These are phyloP conservation scores for Ganoderma lingzhi DNA, from an alignment of 1,284 basidiomycete genomes.

Conservation along the genomic window DNA sequence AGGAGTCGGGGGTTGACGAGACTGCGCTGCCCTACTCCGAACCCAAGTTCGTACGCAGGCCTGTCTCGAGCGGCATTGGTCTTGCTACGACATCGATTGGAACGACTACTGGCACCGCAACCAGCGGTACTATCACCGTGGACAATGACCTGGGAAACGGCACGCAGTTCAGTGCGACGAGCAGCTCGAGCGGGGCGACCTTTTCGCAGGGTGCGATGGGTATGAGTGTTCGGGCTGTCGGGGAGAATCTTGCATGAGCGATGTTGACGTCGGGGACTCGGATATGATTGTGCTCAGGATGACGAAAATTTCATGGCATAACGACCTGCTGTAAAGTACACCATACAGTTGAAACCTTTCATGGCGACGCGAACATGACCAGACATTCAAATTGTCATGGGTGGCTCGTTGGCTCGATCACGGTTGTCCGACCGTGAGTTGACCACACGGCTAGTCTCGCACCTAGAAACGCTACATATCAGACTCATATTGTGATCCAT, in stretches of 20 bases:
- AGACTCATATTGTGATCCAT: background rate
- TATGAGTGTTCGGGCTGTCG: background rate
- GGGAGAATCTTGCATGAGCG: background rate
- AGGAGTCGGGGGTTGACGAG: background rate
- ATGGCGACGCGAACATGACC: background rate
- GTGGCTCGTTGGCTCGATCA: background rate
- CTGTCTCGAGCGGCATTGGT: background rate
- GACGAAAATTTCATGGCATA: background rate
- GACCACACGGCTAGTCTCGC: background rate
- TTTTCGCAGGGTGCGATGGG: background rate
- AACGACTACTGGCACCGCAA: background rate
- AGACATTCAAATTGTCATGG: background rate
- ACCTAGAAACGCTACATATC: background rate
- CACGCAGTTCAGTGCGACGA: background rate
- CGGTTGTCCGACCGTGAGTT: background rate
- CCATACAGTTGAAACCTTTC: background rate
- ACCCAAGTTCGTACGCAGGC: background rate
- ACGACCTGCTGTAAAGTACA: background rate
- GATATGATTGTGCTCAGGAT: background rate
- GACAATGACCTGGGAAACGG: background rate
- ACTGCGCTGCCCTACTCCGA: slow-evolving; percentile 3
- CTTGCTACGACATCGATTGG: background rate
- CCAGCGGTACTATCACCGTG: background rate
- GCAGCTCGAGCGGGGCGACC: slow-evolving; percentile 3
- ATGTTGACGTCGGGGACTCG: background rate